Evolutionary conservation across 73 alveolate species (phyloP).

Genomic region (Durusdinium trenchii): DNA sequence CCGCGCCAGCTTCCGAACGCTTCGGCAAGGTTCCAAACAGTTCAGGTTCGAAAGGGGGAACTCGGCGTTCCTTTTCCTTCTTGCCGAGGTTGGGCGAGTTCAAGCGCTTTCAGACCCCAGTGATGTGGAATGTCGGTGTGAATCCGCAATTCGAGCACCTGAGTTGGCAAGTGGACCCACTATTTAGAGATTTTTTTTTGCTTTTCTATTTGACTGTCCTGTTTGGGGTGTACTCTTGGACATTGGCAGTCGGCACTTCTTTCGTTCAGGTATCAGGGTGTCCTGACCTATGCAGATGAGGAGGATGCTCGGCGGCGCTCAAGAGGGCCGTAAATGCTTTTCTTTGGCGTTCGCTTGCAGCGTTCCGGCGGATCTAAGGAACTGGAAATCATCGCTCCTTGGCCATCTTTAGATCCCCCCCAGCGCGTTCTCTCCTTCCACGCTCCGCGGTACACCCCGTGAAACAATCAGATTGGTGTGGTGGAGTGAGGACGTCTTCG

Average conservation of each 20-base stretch:
- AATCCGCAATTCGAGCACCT: constrained; percentile 81
- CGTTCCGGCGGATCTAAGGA: background rate
- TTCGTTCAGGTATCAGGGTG: constrained; percentile 79
- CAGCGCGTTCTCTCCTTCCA: background rate
- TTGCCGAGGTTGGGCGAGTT: constrained; percentile 83
- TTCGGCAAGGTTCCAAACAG: background rate
- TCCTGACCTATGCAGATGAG: constrained; percentile 67
- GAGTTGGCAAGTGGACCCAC: background rate
- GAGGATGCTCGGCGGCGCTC: background rate
- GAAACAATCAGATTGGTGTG: background rate
- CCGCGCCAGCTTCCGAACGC: background rate
- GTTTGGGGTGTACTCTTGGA: background rate
- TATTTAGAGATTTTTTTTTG: background rate
- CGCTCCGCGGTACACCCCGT: background rate
- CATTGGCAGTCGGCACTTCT: background rate
- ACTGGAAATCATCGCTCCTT: constrained; percentile 72
- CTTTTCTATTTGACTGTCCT: background rate
- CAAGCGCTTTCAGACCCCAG: constrained; percentile 92
- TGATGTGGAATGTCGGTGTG: constrained; percentile 81
- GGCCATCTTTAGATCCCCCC: background rate
- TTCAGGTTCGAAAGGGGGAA: background rate
- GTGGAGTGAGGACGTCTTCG: background rate
- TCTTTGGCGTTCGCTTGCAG: background rate
- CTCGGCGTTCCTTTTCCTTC: background rate
- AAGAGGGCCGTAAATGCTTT: background rate